These are phyloP conservation scores for Tremella mesenterica DNA, from an alignment of 768 basidiomycete species.

Conservation along the genomic window DNA sequence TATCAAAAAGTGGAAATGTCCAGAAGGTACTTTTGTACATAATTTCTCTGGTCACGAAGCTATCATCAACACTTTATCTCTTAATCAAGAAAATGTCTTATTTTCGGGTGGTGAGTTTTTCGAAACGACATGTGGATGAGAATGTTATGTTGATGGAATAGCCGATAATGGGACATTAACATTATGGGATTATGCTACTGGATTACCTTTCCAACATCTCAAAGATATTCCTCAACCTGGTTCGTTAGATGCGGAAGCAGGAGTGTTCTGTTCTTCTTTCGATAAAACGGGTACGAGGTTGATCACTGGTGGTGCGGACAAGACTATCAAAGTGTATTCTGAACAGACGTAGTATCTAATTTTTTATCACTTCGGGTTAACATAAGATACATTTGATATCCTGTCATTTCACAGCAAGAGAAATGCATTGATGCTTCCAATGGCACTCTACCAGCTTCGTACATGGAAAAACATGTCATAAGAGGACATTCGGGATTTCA, in stretches of 20 bases:
- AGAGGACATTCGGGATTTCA: background rate
- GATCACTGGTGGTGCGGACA: slow-evolving; percentile 87
- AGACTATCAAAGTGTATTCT: slow-evolving; percentile 73
- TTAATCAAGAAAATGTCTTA: slow-evolving; percentile 92
- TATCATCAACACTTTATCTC: slow-evolving; percentile 89
- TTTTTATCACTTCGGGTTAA: background rate
- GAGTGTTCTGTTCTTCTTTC: slow-evolving; percentile 89
- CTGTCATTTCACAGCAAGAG: background rate
- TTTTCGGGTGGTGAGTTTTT: slow-evolving; percentile 77
- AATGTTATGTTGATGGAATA: slow-evolving; percentile 37
- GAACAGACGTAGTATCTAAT: slow-evolving; percentile 30
- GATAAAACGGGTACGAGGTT: slow-evolving; percentile 88
- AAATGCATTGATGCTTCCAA: no score
- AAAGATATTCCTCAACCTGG: slow-evolving; percentile 94
- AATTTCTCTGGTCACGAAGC: slow-evolving; percentile 95
- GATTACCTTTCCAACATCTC: slow-evolving; percentile 86
- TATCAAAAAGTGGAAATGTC: slow-evolving; percentile 99
- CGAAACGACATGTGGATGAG: slow-evolving; percentile 1
- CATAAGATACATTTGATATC: no score
- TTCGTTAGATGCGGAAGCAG: slow-evolving; percentile 94
- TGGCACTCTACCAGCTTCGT: no score
- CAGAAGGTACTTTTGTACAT: slow-evolving; percentile 89
- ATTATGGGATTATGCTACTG: slow-evolving; percentile 91
- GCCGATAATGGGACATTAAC: slow-evolving; percentile 86
- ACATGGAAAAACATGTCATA: background rate